Conservation (phyloP, 768 basidiomycete genomes). For the Termitomyces titanicus region DNA sequence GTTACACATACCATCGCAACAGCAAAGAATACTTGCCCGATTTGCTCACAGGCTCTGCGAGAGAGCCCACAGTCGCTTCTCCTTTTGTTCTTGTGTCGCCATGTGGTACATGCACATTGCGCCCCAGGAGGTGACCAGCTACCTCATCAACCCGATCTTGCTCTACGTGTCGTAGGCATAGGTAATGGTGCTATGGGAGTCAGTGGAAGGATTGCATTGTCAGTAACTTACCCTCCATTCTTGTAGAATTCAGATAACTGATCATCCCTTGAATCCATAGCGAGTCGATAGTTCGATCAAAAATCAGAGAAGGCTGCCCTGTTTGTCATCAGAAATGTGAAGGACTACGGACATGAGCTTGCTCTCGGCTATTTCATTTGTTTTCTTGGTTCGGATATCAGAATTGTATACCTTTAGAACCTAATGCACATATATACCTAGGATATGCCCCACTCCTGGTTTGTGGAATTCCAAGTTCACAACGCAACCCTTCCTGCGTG, state of each 20-base stretch:
- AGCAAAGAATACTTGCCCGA: slow-evolving; percentile 64
- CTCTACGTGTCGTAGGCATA: slow-evolving; percentile 41
- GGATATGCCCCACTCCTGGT: not conserved
- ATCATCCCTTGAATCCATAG: slow-evolving; percentile 30
- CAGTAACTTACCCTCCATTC: slow-evolving; percentile 26
- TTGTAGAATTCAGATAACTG: slow-evolving; percentile 8
- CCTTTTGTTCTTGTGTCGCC: slow-evolving; percentile 83
- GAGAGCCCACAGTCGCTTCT: slow-evolving; percentile 57
- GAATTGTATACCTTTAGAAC: slow-evolving; percentile 4
- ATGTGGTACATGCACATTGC: slow-evolving; percentile 81
- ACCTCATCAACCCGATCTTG: slow-evolving; percentile 56
- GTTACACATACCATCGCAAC: not conserved
- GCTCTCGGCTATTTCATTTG: not conserved
- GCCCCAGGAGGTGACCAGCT: slow-evolving; percentile 63
- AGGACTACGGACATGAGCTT: slow-evolving; percentile 31
- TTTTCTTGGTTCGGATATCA: slow-evolving; percentile 9
- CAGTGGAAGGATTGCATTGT: slow-evolving; percentile 81
- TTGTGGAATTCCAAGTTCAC: not conserved
- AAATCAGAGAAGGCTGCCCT: slow-evolving; percentile 69
- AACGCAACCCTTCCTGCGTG: not conserved
- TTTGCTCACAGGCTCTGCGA: slow-evolving; percentile 61
- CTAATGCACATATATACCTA: not conserved
- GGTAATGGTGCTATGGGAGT: slow-evolving; percentile 39
- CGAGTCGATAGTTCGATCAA: slow-evolving; percentile 66
- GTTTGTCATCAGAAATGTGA: slow-evolving; percentile 65